phyloP scores from a whole-genome alignment of 257 asterid species.

The Hygrophila difformis region DNA sequence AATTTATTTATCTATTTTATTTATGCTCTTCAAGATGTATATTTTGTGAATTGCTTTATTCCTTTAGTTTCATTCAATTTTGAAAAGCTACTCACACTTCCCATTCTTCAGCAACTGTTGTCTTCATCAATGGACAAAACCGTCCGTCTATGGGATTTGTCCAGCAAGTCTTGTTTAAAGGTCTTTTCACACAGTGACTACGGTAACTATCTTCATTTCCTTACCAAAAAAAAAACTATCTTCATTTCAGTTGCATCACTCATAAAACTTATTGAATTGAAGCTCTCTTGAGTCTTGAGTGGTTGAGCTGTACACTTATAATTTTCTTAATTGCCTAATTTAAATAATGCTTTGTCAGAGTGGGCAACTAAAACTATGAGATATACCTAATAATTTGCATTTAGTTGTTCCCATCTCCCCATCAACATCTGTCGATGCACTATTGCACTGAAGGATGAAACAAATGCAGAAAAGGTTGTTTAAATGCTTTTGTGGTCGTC shows the following conservation, averaged over 20 bases:
- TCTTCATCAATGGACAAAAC: constrained; percentile 98
- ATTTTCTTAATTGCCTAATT: too few relatives aligned
- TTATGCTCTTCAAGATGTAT: too few relatives aligned
- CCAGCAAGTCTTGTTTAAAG: constrained; percentile 77
- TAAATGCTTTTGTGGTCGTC: too few relatives aligned
- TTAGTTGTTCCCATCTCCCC: too few relatives aligned
- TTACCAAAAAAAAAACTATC: too few relatives aligned
- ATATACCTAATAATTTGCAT: neutral
- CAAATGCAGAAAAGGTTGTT: constrained; percentile 9
- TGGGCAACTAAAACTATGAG: neutral
- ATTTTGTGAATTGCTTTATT: too few relatives aligned
- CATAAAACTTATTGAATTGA: constrained; percentile 10
- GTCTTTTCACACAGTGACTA: constrained; percentile 89
- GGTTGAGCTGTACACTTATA: neutral
- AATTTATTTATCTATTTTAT: neutral
- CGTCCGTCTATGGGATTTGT: constrained; percentile 93
- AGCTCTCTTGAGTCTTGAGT: constrained; percentile 4
- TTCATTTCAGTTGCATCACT: constrained; percentile 6
- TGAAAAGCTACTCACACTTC: neutral
- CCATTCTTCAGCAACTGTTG: constrained; percentile 59
- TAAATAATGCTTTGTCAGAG: constrained; percentile 3
- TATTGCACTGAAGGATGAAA: neutral
- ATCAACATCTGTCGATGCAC: too few relatives aligned
- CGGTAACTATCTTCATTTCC: constrained; percentile 43
- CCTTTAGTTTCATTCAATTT: constrained; percentile 7